Conservation (phyloP, 1,284 basidiomycete genomes). For the Porodaedalea pini region DNA sequence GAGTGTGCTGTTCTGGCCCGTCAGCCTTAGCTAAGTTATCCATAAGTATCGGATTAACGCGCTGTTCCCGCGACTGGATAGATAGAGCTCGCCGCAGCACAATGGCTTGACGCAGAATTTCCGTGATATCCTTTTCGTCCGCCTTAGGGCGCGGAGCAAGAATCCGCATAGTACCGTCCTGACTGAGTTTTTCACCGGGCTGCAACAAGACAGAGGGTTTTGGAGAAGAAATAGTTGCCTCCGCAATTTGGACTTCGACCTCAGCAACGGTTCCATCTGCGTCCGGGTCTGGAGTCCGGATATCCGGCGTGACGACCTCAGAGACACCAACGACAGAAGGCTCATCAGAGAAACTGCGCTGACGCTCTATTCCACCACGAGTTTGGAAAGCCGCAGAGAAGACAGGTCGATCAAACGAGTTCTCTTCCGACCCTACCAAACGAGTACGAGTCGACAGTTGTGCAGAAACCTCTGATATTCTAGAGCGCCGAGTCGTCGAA, state of each 20-base stretch:
- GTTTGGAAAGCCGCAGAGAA: not conserved
- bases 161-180: slow-evolving; percentile 8
- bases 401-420: not conserved
- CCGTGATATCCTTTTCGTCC: slow-evolving; percentile 45
- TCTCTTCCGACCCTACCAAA: not conserved
- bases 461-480: not conserved
- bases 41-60: slow-evolving; percentile 56
- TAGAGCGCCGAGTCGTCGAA: not conserved
- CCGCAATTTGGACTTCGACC: slow-evolving; percentile 1
- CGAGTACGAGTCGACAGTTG: not conserved
- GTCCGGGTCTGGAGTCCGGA: slow-evolving; percentile 11
- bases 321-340: slow-evolving; percentile 6
- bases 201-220: not conserved
- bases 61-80: slow-evolving; percentile 55
- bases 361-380: not conserved
- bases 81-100: slow-evolving; percentile 57
- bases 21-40: slow-evolving; percentile 51
- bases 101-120: slow-evolving; percentile 59
- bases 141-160: slow-evolving; percentile 17
- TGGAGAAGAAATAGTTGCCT: slow-evolving; percentile 1
- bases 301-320: slow-evolving; percentile 1
- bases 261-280: slow-evolving; percentile 2
- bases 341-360: not conserved
- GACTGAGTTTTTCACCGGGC: not conserved
- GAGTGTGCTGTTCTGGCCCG: slow-evolving; percentile 24